Percentiles rank a stretch among this genome's conserved stretches.
Conservation (phyloP, 176 grass and related monocot genomes). For the Luzula sylvatica region DNA sequence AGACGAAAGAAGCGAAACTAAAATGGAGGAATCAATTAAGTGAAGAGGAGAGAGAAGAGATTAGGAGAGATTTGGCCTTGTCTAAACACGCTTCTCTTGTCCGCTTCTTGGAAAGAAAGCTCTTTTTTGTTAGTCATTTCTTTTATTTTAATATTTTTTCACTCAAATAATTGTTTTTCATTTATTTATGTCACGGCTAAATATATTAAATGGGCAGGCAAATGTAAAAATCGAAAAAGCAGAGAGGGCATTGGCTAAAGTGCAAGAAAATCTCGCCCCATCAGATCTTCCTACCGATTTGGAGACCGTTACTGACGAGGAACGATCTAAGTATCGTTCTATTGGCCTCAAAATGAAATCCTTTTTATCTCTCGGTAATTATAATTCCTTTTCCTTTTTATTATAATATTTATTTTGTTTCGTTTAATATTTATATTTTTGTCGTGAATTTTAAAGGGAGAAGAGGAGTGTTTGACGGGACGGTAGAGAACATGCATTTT, state of each 20-base stretch:
- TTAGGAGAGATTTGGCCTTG: conserved; percentile 49
- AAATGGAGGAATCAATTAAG: conserved; percentile 51
- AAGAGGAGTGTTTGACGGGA: conserved; percentile 84
- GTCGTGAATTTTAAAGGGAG: conserved; percentile 38
- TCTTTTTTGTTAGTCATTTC: conserved; percentile 51
- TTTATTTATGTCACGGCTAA: conserved; percentile 5
- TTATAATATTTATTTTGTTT: neutral
- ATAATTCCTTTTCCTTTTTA: conserved; percentile 1
- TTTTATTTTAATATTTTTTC: neutral
- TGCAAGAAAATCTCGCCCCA: conserved; percentile 61
- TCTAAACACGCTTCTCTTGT: conserved; percentile 65
- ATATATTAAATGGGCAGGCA: conserved; percentile 32
- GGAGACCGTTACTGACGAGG: conserved; percentile 90
- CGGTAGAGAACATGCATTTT: conserved; percentile 89
- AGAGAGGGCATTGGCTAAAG: conserved; percentile 70
- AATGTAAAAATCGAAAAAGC: conserved; percentile 76
- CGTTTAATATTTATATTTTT: conserved; percentile 4
- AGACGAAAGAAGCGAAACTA: conserved; percentile 67
- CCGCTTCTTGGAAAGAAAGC: conserved; percentile 67
- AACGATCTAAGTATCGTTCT: conserved; percentile 57
- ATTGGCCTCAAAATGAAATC: conserved; percentile 89
- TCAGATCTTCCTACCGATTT: conserved; percentile 76
- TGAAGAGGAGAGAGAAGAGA: conserved; percentile 43
- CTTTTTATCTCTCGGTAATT: conserved; percentile 64
- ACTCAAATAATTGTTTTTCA: no score